Evolutionary conservation across 371 early-diverging fungal species (phyloP).

Genomic region (Dichotomocladium elegans): DNA sequence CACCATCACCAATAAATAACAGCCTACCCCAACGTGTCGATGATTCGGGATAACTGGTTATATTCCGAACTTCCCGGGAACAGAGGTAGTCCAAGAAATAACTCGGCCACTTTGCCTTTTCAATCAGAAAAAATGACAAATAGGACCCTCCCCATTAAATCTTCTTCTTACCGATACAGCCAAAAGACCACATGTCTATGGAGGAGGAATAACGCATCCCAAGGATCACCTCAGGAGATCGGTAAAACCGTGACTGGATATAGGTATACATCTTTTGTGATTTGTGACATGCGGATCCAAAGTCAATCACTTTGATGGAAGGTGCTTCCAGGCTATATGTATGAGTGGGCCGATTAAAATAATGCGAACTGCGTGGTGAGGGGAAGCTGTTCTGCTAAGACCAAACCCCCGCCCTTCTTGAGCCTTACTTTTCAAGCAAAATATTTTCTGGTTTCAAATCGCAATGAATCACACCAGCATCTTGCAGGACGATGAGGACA

Average conservation of each 20-base stretch:
- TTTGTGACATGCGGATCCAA: slow-evolving; percentile 95
- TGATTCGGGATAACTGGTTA: slow-evolving; percentile 89
- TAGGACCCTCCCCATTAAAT: not conserved
- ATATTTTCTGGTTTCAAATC: slow-evolving; percentile 99
- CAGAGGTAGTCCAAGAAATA: slow-evolving; percentile 89
- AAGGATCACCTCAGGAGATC: slow-evolving; percentile 95
- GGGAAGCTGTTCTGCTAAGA: not conserved
- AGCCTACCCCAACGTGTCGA: slow-evolving; percentile 82
- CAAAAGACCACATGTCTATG: slow-evolving; percentile 99
- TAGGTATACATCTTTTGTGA: slow-evolving; percentile 92
- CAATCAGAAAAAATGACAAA: not conserved
- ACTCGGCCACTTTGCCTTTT: slow-evolving; percentile 75
- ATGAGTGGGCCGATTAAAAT: too few relatives aligned
- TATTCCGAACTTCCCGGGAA: slow-evolving; percentile 96
- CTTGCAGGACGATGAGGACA: slow-evolving; percentile 77
- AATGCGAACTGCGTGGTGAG: too few relatives aligned
- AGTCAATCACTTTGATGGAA: slow-evolving; percentile 97
- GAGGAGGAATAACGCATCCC: slow-evolving; percentile 91
- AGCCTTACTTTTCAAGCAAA: slow-evolving; percentile 72
- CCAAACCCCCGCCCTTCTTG: not conserved
- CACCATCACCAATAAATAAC: not conserved
- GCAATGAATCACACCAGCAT: slow-evolving; percentile 93
- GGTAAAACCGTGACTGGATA: slow-evolving; percentile 97
- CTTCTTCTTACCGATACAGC: slow-evolving; percentile 71
- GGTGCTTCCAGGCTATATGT: slow-evolving; percentile 81